A percentile compares a stretch with the other conserved stretches of the same genome.
phyloP scores from a whole-genome alignment of 73 alveolate genomes.

The Paramecium octaurelia region DNA sequence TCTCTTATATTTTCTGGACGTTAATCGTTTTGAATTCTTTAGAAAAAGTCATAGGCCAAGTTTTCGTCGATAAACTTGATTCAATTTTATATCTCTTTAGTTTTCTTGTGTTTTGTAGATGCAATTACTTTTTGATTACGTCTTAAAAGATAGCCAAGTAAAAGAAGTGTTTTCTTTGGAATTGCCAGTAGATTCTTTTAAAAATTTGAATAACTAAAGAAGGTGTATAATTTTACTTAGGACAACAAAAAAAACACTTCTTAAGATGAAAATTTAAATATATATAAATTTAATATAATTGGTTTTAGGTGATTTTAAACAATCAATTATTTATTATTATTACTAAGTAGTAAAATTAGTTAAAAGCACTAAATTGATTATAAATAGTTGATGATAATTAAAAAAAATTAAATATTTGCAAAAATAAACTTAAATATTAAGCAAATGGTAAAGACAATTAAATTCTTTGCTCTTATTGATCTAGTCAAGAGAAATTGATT shows the following conservation, averaged over 20 bases:
- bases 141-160: background rate
- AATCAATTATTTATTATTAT: no score
- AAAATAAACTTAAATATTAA: background rate
- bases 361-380: background rate
- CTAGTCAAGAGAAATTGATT: background rate
- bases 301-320: background rate
- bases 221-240: no score
- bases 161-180: background rate
- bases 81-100: background rate
- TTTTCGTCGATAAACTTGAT: background rate
- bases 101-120: background rate
- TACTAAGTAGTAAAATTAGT: background rate
- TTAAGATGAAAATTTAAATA: background rate
- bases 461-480: no score
- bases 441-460: background rate
- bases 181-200: background rate
- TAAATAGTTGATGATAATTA: background rate
- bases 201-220: background rate
- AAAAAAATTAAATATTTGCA: no score
- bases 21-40: no score
- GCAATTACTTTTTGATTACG: background rate
- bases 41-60: no score
- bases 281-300: no score
- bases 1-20: no score
- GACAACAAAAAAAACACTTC: no score